Base-by-base conservation (phyloP, 2,329 filamentous ascomycete species). In the Emmonsiellopsis sp. region DNA sequence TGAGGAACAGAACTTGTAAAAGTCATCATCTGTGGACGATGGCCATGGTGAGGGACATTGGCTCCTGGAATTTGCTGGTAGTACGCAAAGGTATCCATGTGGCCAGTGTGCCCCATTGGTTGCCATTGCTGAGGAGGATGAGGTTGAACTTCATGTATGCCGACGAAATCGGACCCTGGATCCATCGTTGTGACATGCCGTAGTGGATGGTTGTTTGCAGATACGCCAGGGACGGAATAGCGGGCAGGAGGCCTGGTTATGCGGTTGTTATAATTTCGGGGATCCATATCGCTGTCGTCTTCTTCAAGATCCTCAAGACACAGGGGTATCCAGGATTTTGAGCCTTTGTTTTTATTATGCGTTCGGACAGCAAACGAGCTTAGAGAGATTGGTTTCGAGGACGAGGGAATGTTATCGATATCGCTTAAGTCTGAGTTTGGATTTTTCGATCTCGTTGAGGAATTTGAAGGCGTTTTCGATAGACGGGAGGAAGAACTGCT, bases 251-350 rank as follows among this genome's bases (percentile, higher is more conserved):
- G 56, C 47, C 46, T 51, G 54, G 53, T 52, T 42, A 35, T 35
- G 52, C 54, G 55, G 50, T 37, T 20, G 41, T 50, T 55, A 16
- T 45, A 9, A 46, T 54, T 37, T 30, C 38, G 43, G 50, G 44
- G 38, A 11, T 55, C 52, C 52, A 59, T 52, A 4, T 51, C 44
- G 16, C n/a, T 34, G 30, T 47, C 7, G 26, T 31, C 34, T 2
- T 56, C 52, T 13, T 54, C 51, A 15, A 42, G 48, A n/a, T 38
- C 55, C 2, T 54, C 54, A 30, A 54, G 37, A 11, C 44, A 53
- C n/a, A 60, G 50, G 5, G 54, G 53, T 49, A 58, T 65, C 55
- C 52, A 57, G 11, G 51, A 44, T 47, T 57, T 66, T 5, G 52
- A 52, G 7, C 54, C 58, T 57, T 59, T 62, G 37, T 58, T 59